Percentiles rank a stretch among this genome's conserved stretches.
phyloP scores from a whole-genome alignment of 805 yeast species.

The Monosporozyma aquatica region DNA sequence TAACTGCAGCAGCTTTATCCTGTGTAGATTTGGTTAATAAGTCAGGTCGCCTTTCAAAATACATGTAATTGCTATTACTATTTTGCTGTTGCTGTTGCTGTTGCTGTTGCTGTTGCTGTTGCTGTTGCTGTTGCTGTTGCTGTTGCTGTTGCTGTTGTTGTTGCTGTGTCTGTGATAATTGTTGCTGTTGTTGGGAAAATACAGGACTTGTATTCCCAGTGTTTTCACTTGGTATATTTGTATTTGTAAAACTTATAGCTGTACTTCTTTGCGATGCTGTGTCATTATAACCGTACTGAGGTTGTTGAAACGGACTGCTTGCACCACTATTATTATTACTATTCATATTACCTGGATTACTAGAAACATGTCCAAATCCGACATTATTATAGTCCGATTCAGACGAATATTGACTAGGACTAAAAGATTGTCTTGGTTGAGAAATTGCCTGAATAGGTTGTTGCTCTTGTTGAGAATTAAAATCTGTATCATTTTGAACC shows the following conservation, averaged over 20 bases:
- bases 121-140: conserved; percentile 7
- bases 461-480: conserved; percentile 2
- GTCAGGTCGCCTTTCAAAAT: conserved; percentile 78
- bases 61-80: conserved; percentile 41
- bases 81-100: conserved; percentile 1
- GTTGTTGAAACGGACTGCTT: conserved; percentile 23
- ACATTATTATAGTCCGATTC: conserved; percentile 19
- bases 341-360: not conserved
- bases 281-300: conserved; percentile 15
- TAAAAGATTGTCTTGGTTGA: not conserved
- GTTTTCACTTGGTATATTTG: conserved; percentile 4
- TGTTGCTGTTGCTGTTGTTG: conserved; percentile 9
- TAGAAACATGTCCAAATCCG: not conserved
- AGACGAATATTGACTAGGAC: conserved; percentile 6
- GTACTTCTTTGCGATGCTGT: conserved; percentile 17
- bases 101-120: conserved; percentile 9
- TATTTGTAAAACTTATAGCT: conserved; percentile 15
- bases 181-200: conserved; percentile 18
- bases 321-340: conserved; percentile 12
- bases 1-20: conserved; percentile 77
- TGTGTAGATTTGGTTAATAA: conserved; percentile 62
- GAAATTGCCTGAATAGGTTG: conserved; percentile 9
- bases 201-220: conserved; percentile 5
- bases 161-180: conserved; percentile 16
- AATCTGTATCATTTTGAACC: conserved; percentile 10